Evolutionary conservation across 2,329 filamentous ascomycete species (phyloP), one percentile per base, ranked within the genome.

Genomic region (Aspergillus calidoustus): DNA sequence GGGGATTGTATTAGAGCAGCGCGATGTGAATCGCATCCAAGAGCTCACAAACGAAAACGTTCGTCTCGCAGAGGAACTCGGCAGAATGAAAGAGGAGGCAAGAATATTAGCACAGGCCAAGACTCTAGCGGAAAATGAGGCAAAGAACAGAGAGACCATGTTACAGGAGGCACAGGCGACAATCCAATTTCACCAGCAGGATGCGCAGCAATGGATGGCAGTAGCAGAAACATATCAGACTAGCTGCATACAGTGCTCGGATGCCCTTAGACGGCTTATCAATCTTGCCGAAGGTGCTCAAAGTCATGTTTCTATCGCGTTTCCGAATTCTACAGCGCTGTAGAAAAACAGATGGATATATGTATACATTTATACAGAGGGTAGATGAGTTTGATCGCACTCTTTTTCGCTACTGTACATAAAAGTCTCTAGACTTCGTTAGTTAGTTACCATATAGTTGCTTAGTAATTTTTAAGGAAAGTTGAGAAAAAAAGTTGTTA

Each of bases 131-230:
- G 41, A 54, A 48, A n/a, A 47, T 43, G 17, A 15, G 17, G 41
- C 34, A 9, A 19, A 22, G 7, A 11, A 28, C 15, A 17, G 19
- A 51, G 30, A 34, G n/a, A 30, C 13, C 17, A 51, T 51, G 49
- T 19, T 51, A 38, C 49, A 19, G 28, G 43, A 38, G 22, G 30
- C 50, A 19, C 19, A 59, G 50, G 19, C 43, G 9, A 38, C 48
- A 28, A 54, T 54, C 43, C 7, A 48, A 5, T 38, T 54, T n/a
- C 47, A 53, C 41, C 49, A 54, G 30, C 50, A 59, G 25, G 50
- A 59, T 41, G 47, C 31, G 19, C 17, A 59, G 34, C 43, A 54
- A 31, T 59, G 57, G 57, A 59, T 38, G 50, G 38, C 44, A 43
- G 44, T 54, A 41, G 57, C 43, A 31, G 49, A 54, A 28, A 44